Conservation (phyloP, 2,329 filamentous ascomycete genomes). For the Diaporthe ampelina region DNA sequence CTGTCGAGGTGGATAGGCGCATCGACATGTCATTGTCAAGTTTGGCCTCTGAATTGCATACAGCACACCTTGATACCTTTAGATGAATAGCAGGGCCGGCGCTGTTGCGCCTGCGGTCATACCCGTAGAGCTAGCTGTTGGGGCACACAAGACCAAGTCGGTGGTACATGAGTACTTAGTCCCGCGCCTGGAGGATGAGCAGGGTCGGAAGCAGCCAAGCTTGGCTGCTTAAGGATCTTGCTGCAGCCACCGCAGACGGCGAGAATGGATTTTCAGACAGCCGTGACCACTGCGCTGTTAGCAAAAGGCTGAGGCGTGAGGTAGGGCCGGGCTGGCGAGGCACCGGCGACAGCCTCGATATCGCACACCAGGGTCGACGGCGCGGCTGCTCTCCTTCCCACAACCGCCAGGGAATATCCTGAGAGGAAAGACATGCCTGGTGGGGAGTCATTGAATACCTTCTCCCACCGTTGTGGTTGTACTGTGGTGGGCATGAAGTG, state of each 20-base stretch:
- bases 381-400: constrained; percentile 22
- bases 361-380: constrained; percentile 13
- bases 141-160: constrained; percentile 8
- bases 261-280: constrained; percentile 12
- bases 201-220: constrained; percentile 17
- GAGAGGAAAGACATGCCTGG: constrained; percentile 2
- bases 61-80: background rate
- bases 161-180: constrained; percentile 32
- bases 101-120: constrained; percentile 1
- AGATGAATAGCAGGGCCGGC: constrained; percentile 15
- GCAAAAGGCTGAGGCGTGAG: background rate
- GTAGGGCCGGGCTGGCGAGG: background rate
- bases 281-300: background rate
- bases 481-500: constrained; percentile 30
- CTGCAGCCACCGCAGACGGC: constrained; percentile 25
- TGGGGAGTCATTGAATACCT: constrained; percentile 16
- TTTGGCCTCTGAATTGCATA: background rate
- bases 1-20: background rate
- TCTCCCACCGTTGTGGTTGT: constrained; percentile 27
- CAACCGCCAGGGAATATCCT: background rate
- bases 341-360: constrained; percentile 23
- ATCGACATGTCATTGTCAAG: background rate
- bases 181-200: constrained; percentile 17
- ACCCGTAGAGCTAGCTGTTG: background rate
- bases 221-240: constrained; percentile 21